These are phyloP conservation scores for Ceratocystis variospora DNA, from an alignment of 2,329 filamentous ascomycete genomes.

Conservation along the genomic window DNA sequence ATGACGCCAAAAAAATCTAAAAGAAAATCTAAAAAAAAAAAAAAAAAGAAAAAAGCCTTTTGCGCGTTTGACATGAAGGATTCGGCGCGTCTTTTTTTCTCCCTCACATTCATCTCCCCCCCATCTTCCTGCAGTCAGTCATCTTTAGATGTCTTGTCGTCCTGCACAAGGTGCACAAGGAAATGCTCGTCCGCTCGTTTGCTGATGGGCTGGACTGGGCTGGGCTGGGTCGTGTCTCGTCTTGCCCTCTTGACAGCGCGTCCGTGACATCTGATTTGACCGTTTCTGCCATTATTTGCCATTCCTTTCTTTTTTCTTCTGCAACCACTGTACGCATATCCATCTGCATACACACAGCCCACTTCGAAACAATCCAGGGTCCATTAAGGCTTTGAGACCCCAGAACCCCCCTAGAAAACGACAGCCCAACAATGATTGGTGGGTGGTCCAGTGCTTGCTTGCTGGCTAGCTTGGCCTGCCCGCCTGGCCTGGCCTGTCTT, in stretches of 20 bases:
- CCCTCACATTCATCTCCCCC: neutral
- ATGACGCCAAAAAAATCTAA: neutral
- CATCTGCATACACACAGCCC: neutral
- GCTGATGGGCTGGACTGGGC: too few species aligned
- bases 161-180: too few species aligned
- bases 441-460: constrained; percentile 3
- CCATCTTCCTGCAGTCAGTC: constrained; percentile 5
- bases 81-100: constrained; percentile 6
- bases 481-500: neutral
- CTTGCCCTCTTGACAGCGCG: constrained; percentile 3
- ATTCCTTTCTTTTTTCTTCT: neutral
- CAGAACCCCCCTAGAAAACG: neutral
- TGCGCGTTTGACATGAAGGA: constrained; percentile 2
- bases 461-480: neutral
- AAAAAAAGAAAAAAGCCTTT: neutral
- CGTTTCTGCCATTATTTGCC: neutral
- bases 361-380: constrained; percentile 1
- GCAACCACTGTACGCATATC: constrained; percentile 6
- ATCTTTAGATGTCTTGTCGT: too few species aligned
- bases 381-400: neutral
- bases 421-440: neutral
- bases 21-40: neutral
- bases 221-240: neutral
- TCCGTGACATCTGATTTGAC: constrained; percentile 6
- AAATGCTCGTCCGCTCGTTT: too few species aligned